These are phyloP conservation scores for Primulina tabacum DNA, from an alignment of 257 asterid genomes.

Conservation along the genomic window DNA sequence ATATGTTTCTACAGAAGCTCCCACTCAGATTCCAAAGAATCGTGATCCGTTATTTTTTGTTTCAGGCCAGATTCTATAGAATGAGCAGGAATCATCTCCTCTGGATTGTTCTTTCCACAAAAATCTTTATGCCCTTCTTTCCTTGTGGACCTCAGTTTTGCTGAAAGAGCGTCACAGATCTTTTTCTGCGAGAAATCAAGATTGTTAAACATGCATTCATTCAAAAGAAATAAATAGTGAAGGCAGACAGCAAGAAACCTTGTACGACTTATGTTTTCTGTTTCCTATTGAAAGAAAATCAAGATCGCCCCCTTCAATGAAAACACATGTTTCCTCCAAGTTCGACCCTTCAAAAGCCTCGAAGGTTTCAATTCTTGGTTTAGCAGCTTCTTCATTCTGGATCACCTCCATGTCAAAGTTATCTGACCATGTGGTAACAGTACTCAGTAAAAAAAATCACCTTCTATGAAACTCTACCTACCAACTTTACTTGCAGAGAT, in stretches of 20 bases:
- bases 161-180: conserved; percentile 46
- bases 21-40: conserved; percentile 41
- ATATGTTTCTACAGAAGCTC: conserved; percentile 34
- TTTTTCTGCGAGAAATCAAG: conserved; percentile 43
- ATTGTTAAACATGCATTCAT: conserved; percentile 9
- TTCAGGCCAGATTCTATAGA: neutral
- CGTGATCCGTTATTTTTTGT: conserved; percentile 8
- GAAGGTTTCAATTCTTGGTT: conserved; percentile 21
- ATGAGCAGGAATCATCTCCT: conserved; percentile 1
- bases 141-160: conserved; percentile 45
- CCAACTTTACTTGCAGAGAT: neutral
- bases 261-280: conserved; percentile 55
- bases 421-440: conserved; percentile 31
- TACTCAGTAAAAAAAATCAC: neutral
- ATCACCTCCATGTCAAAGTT: conserved; percentile 33
- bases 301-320: conserved; percentile 53
- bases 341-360: conserved; percentile 34
- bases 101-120: conserved; percentile 10
- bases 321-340: conserved; percentile 58
- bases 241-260: conserved; percentile 39
- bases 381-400: conserved; percentile 28
- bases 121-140: conserved; percentile 23
- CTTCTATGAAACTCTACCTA: neutral
- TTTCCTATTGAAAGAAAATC: conserved; percentile 29
- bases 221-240: neutral